Percentiles rank a stretch among this genome's conserved stretches.
Evolutionary conservation across 2,329 filamentous ascomycete species (phyloP).

Genomic region (Didymosphaeria variabile): DNA sequence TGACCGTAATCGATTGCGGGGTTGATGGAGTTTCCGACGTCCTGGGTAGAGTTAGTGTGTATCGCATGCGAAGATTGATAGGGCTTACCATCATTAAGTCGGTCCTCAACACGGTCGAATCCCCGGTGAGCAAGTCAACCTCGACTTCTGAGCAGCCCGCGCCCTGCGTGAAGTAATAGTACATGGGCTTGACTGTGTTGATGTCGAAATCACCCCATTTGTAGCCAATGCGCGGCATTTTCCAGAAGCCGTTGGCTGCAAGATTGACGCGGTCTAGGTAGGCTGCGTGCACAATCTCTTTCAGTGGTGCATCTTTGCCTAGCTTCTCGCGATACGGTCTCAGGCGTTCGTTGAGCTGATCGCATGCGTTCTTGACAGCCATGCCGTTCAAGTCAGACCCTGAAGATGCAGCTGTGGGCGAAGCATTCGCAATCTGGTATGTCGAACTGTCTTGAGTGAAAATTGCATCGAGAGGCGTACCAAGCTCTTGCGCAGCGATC

Average conservation of each 20-base stretch:
- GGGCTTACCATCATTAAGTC: slow-evolving; percentile 82
- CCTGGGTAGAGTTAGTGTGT: slow-evolving; percentile 50
- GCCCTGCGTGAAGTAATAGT: slow-evolving; percentile 93
- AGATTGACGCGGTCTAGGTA: slow-evolving; percentile 97
- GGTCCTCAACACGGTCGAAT: slow-evolving; percentile 86
- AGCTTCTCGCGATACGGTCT: slow-evolving; percentile 85
- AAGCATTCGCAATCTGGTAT: slow-evolving; percentile 88
- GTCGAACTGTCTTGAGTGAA: slow-evolving; percentile 90
- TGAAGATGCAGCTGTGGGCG: slow-evolving; percentile 89
- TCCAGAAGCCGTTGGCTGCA: slow-evolving; percentile 94
- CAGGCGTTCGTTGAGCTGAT: slow-evolving; percentile 86
- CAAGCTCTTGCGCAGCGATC: slow-evolving; percentile 88
- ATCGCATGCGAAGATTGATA: not conserved
- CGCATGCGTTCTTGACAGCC: slow-evolving; percentile 89
- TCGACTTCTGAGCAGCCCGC: slow-evolving; percentile 90
- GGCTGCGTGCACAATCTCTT: slow-evolving; percentile 84
- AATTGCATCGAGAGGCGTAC: slow-evolving; percentile 81
- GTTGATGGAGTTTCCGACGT: slow-evolving; percentile 83
- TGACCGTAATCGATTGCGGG: slow-evolving; percentile 82
- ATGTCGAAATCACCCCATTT: slow-evolving; percentile 70
- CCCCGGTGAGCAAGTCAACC: slow-evolving; percentile 88
- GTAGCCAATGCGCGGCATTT: slow-evolving; percentile 95
- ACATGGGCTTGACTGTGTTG: slow-evolving; percentile 70
- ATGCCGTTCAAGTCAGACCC: slow-evolving; percentile 96
- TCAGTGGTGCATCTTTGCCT: slow-evolving; percentile 79